Evolutionary conservation across 2,329 filamentous ascomycete genomes (phyloP).

Genomic region (Xylaria sp.): DNA sequence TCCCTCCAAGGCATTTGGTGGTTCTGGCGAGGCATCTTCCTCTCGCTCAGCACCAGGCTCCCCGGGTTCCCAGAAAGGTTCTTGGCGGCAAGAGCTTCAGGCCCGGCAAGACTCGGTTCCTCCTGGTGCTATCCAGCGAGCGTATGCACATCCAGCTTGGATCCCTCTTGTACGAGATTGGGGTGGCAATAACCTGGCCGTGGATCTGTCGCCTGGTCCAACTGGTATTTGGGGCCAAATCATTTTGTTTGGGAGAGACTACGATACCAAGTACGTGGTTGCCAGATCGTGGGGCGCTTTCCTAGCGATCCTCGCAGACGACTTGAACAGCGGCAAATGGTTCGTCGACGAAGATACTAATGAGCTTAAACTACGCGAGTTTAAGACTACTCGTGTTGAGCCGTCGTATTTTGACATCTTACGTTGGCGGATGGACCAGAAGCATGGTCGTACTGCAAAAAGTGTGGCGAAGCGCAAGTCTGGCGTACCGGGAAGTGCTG

Average conservation of each 20-base stretch:
- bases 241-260: conserved; percentile 96
- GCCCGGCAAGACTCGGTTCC: conserved; percentile 89
- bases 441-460: conserved; percentile 75
- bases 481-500: conserved; percentile 54
- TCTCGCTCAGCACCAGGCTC: conserved; percentile 68
- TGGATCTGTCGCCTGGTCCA: conserved; percentile 91
- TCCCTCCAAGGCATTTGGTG: conserved; percentile 77
- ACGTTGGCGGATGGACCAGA: conserved; percentile 94
- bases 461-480: conserved; percentile 64
- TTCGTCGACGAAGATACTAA: conserved; percentile 91
- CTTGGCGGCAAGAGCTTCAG: conserved; percentile 88
- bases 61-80: conserved; percentile 62
- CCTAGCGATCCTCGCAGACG: conserved; percentile 86
- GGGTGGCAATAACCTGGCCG: conserved; percentile 97
- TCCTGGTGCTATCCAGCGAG: conserved; percentile 85
- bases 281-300: conserved; percentile 92
- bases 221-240: conserved; percentile 94
- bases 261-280: conserved; percentile 97
- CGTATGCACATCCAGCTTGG: conserved; percentile 93
- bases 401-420: conserved; percentile 94
- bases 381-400: conserved; percentile 88
- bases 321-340: conserved; percentile 89
- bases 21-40: conserved; percentile 73
- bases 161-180: conserved; percentile 96
- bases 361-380: conserved; percentile 92